Percentiles rank a stretch among this genome's conserved stretches.
phyloP scores from a whole-genome alignment of 2,329 filamentous ascomycete genomes.

The Aspergillus texensis region DNA sequence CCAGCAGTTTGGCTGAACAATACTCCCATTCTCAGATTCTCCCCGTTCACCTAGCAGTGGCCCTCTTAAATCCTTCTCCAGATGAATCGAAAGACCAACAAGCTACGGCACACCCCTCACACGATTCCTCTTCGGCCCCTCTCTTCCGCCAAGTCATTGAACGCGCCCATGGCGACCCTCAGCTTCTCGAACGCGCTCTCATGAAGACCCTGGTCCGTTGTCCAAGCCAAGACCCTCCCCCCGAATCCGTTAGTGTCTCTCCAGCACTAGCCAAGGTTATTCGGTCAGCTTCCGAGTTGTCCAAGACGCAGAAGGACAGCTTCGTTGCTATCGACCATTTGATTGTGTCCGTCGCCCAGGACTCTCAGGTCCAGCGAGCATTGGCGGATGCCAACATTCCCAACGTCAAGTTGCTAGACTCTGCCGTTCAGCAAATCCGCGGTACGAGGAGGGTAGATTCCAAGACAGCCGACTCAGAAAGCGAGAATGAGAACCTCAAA shows the following conservation, averaged over 20 bases:
- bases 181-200: conserved; percentile 82
- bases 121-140: conserved; percentile 65
- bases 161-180: conserved; percentile 87
- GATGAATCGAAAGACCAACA: conserved; percentile 78
- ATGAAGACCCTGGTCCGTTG: conserved; percentile 91
- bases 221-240: conserved; percentile 92
- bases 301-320: conserved; percentile 96
- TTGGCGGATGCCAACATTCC: conserved; percentile 88
- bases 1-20: conserved; percentile 83
- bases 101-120: conserved; percentile 64
- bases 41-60: conserved; percentile 80
- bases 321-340: conserved; percentile 95
- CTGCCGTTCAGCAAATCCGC: conserved; percentile 87
- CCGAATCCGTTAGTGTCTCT: conserved; percentile 81
- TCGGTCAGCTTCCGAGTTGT: conserved; percentile 81
- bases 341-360: conserved; percentile 82
- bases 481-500: conserved; percentile 91
- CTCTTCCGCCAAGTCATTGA: conserved; percentile 95
- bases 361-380: conserved; percentile 70
- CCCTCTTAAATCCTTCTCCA: conserved; percentile 49
- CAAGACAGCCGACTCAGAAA: conserved; percentile 88
- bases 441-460: conserved; percentile 93
- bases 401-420: conserved; percentile 85
- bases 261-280: conserved; percentile 81
- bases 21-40: conserved; percentile 90